A percentile compares a stretch with the other conserved stretches of the same genome.
Evolutionary conservation across 2,329 filamentous ascomycete species (phyloP).

Genomic region (Epichloe uncinata): DNA sequence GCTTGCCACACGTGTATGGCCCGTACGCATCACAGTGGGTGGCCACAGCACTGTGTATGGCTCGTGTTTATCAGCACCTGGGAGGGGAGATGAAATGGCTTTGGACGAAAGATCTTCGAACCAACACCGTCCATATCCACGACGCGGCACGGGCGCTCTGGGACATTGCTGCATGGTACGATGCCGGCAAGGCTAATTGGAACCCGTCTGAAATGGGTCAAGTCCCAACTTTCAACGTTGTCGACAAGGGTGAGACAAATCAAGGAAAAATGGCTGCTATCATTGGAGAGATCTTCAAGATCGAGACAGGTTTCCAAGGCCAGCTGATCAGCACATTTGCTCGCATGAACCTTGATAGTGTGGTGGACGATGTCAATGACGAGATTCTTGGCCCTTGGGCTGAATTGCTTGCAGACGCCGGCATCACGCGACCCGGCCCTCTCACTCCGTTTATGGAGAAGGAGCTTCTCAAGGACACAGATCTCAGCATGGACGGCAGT

Average conservation of each 20-base stretch:
- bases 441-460: conserved; percentile 93
- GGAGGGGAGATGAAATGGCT: conserved; percentile 83
- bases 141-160: conserved; percentile 76
- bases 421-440: conserved; percentile 70
- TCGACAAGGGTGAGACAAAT: conserved; percentile 69
- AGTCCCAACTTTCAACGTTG: conserved; percentile 73
- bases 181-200: conserved; percentile 46
- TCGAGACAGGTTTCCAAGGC: conserved; percentile 83
- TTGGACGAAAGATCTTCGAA: conserved; percentile 79
- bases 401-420: conserved; percentile 65
- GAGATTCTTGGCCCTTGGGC: conserved; percentile 89
- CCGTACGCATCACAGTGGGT: conserved; percentile 88
- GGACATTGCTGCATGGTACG: conserved; percentile 69
- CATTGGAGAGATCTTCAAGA: conserved; percentile 67
- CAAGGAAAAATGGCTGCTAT: conserved; percentile 72
- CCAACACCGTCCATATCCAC: conserved; percentile 84
- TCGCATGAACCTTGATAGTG: conserved; percentile 77
- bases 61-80: conserved; percentile 74
- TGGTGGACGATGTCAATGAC: conserved; percentile 94
- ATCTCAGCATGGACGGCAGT: conserved; percentile 77
- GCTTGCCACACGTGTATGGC: conserved; percentile 83
- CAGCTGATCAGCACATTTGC: conserved; percentile 82
- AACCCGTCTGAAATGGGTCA: conserved; percentile 44
- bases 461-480: conserved; percentile 81
- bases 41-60: conserved; percentile 74